Conservation (phyloP, 106 monocot genomes). For the Phalaenopsis equestris region DNA sequence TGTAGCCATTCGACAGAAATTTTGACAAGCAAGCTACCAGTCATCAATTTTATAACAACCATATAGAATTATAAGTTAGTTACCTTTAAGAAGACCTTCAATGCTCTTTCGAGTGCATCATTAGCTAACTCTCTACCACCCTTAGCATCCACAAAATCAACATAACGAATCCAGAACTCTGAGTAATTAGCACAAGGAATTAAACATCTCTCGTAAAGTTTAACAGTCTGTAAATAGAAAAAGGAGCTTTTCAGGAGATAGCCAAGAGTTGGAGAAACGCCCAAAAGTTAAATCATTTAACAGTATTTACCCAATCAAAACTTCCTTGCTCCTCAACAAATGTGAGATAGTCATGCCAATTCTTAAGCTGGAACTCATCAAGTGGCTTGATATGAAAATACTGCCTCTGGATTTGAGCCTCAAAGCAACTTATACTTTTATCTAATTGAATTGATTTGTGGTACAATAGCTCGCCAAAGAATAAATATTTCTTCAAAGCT, state of each 20-base stretch:
- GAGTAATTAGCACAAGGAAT: conserved; percentile 97
- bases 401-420: conserved; percentile 51
- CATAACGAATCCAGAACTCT: conserved; percentile 97
- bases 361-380: conserved; percentile 61
- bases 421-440: conserved; percentile 52
- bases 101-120: conserved; percentile 54
- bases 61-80: conserved; percentile 3
- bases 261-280: background rate
- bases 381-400: conserved; percentile 78
- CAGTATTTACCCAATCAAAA: conserved; percentile 87
- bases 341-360: conserved; percentile 91
- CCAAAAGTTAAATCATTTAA: background rate
- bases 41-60: conserved; percentile 2
- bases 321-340: conserved; percentile 80
- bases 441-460: conserved; percentile 44
- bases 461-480: conserved; percentile 48
- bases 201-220: conserved; percentile 99
- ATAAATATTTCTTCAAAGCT: conserved; percentile 46
- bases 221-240: conserved; percentile 68
- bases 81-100: conserved; percentile 71
- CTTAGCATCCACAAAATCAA: conserved; percentile 66
- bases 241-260: conserved; percentile 17
- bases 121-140: conserved; percentile 83
- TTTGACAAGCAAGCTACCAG: background rate
- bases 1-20: background rate